These are phyloP conservation scores for Tillandsia leiboldiana DNA, from an alignment of 176 grass and related monocot species.

Conservation along the genomic window DNA sequence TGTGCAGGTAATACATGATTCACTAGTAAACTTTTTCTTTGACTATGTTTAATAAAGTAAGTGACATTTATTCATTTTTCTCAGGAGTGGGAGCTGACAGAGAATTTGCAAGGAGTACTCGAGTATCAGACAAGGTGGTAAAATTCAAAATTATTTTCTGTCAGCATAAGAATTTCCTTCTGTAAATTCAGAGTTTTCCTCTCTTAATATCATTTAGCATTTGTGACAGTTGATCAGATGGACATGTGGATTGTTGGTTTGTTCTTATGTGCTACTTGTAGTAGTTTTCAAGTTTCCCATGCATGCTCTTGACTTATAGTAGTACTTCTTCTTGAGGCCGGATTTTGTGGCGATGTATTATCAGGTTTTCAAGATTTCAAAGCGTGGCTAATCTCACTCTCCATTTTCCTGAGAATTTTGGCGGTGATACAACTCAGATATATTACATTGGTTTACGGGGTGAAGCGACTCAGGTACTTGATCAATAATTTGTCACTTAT, in stretches of 20 bases:
- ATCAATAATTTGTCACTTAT: slow-evolving; percentile 1
- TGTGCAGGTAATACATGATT: slow-evolving; percentile 53
- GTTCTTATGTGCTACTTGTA: neutral
- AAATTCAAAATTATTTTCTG: too few species aligned
- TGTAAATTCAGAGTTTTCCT: too few species aligned
- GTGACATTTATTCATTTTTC: slow-evolving; percentile 22
- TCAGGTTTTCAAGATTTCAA: slow-evolving; percentile 96
- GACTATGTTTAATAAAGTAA: slow-evolving; percentile 8
- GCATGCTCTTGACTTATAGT: neutral
- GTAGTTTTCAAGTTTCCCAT: neutral
- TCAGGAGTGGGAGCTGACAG: slow-evolving; percentile 96
- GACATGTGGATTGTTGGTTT: neutral
- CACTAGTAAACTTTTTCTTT: slow-evolving; percentile 18
- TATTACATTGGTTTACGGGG: slow-evolving; percentile 95
- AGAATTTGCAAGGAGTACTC: slow-evolving; percentile 80
- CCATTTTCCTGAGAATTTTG: slow-evolving; percentile 97
- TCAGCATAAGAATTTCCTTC: too few species aligned
- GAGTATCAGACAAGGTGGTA: slow-evolving; percentile 95
- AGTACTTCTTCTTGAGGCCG: neutral
- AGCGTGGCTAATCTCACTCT: slow-evolving; percentile 89
- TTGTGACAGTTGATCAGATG: neutral
- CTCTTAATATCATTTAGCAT: neutral
- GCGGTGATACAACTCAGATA: slow-evolving; percentile 84
- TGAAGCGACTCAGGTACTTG: slow-evolving; percentile 85
- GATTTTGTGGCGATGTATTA: slow-evolving; percentile 8